phyloP scores from a whole-genome alignment of 768 basidiomycete species.

The Macrolepiota albuminosa region DNA sequence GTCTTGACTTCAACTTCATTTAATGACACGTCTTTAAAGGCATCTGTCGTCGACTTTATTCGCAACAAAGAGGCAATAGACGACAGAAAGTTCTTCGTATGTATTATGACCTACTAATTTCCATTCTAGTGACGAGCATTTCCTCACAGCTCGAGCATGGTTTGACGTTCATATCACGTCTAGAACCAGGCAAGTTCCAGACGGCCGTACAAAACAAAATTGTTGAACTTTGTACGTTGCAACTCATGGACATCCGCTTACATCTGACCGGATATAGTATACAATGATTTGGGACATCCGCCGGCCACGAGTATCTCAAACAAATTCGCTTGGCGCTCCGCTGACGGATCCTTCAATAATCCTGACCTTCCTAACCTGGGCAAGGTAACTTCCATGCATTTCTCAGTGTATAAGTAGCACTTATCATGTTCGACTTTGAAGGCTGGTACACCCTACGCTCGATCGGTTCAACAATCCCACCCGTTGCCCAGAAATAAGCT shows the following conservation, averaged over 20 bases:
- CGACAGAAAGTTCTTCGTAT: constrained; percentile 72
- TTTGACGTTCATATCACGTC: constrained; percentile 55
- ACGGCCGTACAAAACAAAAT: constrained; percentile 38
- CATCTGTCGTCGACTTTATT: constrained; percentile 56
- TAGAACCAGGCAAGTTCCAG: constrained; percentile 42
- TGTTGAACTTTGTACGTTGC: constrained; percentile 51
- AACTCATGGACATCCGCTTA: not conserved
- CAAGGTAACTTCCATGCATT: constrained; percentile 29
- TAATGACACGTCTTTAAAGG: constrained; percentile 27
- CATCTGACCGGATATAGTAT: constrained; percentile 40
- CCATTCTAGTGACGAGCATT: not conserved
- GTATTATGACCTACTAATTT: constrained; percentile 19
- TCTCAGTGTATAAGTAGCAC: not conserved
- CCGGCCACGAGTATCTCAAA: constrained; percentile 63
- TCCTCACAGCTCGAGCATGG: constrained; percentile 61
- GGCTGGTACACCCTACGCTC: constrained; percentile 75
- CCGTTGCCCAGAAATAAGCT: constrained; percentile 63
- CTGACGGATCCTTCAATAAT: constrained; percentile 81
- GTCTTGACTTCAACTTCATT: not conserved
- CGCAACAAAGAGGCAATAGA: constrained; percentile 60
- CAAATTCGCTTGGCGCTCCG: constrained; percentile 60
- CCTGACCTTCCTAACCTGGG: constrained; percentile 65
- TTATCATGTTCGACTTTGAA: constrained; percentile 9
- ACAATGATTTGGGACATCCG: constrained; percentile 80
- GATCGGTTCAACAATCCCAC: constrained; percentile 70